These are phyloP conservation scores for Globisporangium spinosum DNA, from an alignment of 352 stramenopile species.

Conservation along the genomic window DNA sequence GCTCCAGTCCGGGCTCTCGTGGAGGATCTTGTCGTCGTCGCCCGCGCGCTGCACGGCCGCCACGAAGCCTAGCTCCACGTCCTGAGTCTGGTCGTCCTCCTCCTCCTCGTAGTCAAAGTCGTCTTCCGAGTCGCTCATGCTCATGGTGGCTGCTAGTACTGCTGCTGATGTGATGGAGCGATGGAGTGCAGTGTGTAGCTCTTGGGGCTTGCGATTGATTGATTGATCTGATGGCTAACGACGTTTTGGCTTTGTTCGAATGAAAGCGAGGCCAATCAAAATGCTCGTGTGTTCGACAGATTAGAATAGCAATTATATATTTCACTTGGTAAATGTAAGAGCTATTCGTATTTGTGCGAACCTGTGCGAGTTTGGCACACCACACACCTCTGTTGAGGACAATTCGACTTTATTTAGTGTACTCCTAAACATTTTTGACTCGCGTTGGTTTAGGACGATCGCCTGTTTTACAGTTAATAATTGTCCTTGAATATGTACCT, in stretches of 20 bases:
- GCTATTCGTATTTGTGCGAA: too few species aligned
- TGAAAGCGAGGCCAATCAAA: conserved; percentile 7
- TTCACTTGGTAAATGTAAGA: not conserved
- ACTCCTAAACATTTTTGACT: too few species aligned
- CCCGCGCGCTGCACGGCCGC: conserved; percentile 30
- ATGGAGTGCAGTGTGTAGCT: not conserved
- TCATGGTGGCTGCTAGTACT: not conserved
- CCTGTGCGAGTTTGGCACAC: too few species aligned
- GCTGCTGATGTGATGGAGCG: not conserved
- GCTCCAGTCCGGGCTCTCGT: conserved; percentile 65
- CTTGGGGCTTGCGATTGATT: not conserved
- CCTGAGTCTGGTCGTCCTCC: conserved; percentile 25
- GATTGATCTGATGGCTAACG: conserved; percentile 4
- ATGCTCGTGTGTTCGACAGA: not conserved
- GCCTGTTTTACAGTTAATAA: too few species aligned
- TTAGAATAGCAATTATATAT: not conserved
- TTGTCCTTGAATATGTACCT: too few species aligned
- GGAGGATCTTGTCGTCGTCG: conserved; percentile 26
- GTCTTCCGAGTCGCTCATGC: conserved; percentile 52
- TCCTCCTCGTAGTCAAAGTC: conserved; percentile 35
- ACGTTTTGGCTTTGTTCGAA: not conserved
- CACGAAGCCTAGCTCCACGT: conserved; percentile 81
- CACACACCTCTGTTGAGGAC: too few species aligned
- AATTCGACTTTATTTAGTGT: too few species aligned
- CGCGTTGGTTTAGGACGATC: too few species aligned